Base-by-base conservation (phyloP, 768 basidiomycete species). In the Mrakia hoshinonis region DNA sequence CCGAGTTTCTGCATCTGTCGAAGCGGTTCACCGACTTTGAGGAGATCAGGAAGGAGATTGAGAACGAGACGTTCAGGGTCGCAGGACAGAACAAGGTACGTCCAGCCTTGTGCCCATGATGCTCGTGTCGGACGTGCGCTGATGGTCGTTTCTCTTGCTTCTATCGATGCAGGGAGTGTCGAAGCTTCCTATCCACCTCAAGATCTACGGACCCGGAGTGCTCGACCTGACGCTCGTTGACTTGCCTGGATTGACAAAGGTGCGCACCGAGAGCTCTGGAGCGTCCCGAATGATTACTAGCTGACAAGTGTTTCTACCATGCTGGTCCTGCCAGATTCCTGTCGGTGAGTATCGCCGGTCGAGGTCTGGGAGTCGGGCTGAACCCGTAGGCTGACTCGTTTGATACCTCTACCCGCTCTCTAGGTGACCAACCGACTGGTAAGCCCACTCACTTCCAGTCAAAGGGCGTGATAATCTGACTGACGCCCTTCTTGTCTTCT, bases 201-300 rank as follows among this genome's bases (percentile, higher is more conserved):
- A 92, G 78, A 96, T 99, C 82, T 94, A 89, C 80, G 96, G 93
- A 73, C 93, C 95, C 29, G 87, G 92, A 75, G 96, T 99, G 46
- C 82, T 98, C 75, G 95, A 98, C 79, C 81, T 99, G 76, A 99
- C 96, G 1, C 80, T 99, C 75, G 96, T 99, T 38, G 96, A 99
- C 82, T 80, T 99, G 66, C 96, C 96, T 4, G 96, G 96, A 36
- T 81, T 99, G 76, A 99, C 96, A 43, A 99, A 99, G 84, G 91
- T 89, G 73, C 73, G 85, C 80, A 10, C 51, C n/a, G 20, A 31
- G 31, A 36, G 46, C 13, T 9, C 73, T 13, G 11, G 26, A 13
- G 51, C 15, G 26, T n/a, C n/a, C n/a, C n/a, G n/a, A n/a, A n/a
- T n/a, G n/a, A n/a, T n/a, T n/a, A n/a, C n/a, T n/a, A n/a, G n/a